phyloP scores from a whole-genome alignment of 371 early-diverging fungal species.

The Zychaea mexicana region DNA sequence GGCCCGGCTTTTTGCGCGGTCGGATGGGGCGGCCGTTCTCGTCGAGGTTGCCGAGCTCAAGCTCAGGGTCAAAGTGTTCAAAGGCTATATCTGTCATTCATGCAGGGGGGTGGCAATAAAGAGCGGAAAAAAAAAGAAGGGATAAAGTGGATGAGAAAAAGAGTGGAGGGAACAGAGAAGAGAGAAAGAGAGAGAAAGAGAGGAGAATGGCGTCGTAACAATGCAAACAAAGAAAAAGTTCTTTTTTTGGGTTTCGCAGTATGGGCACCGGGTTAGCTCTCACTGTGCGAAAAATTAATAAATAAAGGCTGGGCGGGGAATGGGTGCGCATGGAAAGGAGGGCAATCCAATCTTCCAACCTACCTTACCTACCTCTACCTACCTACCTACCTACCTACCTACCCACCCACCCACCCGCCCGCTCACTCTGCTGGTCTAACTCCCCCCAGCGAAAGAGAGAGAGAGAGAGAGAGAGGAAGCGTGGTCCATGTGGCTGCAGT shows the following conservation, averaged over 20 bases:
- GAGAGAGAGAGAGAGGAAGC: conserved; percentile 3
- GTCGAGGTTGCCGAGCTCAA: conserved; percentile 30
- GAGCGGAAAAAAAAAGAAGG: background rate
- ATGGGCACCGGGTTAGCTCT: too few species aligned
- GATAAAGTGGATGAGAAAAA: background rate
- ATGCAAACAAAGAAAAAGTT: too few species aligned
- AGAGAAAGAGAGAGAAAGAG: conserved; percentile 7
- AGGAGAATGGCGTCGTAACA: too few species aligned
- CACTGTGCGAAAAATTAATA: too few species aligned
- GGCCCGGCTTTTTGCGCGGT: conserved; percentile 32
- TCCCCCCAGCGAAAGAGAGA: too few species aligned
- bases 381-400: too few species aligned
- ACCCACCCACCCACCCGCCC: too few species aligned
- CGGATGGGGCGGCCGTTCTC: conserved; percentile 35
- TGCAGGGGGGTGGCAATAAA: conserved; percentile 4
- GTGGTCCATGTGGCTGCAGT: background rate
- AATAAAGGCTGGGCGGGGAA: too few species aligned
- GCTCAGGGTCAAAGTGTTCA: conserved; percentile 37
- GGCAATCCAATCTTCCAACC: too few species aligned
- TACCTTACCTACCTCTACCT: too few species aligned
- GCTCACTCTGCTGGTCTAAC: too few species aligned
- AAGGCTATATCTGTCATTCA: conserved; percentile 33
- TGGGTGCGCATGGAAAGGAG: too few species aligned
- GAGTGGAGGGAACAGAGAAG: background rate
- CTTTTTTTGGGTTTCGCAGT: background rate